Conservation (phyloP, 495 filamentous ascomycete genomes). For the Tirmania nivea region DNA sequence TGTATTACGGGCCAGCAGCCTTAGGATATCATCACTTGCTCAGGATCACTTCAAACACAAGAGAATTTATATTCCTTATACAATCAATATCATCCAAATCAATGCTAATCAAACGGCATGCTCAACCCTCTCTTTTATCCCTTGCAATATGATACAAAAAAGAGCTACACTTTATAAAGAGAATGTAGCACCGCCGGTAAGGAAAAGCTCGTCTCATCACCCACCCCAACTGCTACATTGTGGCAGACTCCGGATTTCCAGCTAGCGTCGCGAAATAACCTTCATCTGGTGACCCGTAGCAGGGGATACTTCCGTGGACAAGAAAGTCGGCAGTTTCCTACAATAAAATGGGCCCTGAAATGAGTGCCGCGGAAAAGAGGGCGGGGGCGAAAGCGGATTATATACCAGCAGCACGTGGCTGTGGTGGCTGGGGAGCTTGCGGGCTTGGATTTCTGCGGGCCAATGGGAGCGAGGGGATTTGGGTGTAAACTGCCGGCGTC, state of each 20-base stretch:
- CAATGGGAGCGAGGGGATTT: background rate
- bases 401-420: background rate
- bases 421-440: background rate
- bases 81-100: too few species aligned
- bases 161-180: too few species aligned
- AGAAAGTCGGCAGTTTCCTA: background rate
- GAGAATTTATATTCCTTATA: too few species aligned
- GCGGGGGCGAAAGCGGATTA: background rate
- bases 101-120: too few species aligned
- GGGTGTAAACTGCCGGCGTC: background rate
- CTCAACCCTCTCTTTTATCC: too few species aligned
- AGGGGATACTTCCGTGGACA: background rate
- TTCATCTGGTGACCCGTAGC: background rate
- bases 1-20: too few species aligned
- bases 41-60: too few species aligned
- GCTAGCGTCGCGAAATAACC: background rate
- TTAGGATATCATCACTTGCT: too few species aligned
- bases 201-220: background rate
- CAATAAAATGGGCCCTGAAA: background rate
- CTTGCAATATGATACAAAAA: too few species aligned
- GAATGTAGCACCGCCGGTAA: background rate
- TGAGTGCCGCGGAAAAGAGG: background rate
- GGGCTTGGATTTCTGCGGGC: background rate
- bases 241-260: background rate
- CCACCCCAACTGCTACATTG: background rate